Conservation (phyloP, 2,329 filamentous ascomycete species). For the Exophiala spinifera region DNA sequence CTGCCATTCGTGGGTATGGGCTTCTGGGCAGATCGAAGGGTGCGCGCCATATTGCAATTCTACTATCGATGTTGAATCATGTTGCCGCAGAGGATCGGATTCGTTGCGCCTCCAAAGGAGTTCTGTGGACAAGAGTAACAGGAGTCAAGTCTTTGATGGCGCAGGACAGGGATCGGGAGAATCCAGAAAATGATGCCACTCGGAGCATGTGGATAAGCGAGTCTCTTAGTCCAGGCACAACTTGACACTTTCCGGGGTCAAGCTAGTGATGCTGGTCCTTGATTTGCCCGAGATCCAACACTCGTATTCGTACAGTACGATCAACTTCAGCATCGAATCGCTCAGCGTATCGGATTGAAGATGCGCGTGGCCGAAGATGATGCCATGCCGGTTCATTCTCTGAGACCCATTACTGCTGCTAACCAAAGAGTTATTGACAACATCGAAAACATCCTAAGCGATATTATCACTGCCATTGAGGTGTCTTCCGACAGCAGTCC, state of each 20-base stretch:
- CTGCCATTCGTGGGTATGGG: not conserved
- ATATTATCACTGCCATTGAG: constrained; percentile 21
- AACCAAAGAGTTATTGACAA: constrained; percentile 22
- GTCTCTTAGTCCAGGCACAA: not conserved
- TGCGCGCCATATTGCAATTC: constrained; percentile 5
- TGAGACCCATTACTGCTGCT: not conserved
- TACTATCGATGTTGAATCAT: not conserved
- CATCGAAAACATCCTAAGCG: constrained; percentile 24
- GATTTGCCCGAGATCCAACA: no score
- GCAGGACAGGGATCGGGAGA: not conserved
- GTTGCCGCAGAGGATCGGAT: not conserved
- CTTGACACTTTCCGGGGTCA: not conserved
- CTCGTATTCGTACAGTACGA: no score
- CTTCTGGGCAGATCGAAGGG: constrained; percentile 12
- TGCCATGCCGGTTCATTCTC: not conserved
- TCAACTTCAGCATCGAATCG: no score
- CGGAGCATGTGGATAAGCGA: constrained; percentile 7
- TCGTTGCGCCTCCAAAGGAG: not conserved
- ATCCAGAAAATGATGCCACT: constrained; percentile 19
- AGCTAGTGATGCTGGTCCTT: not conserved
- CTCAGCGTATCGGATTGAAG: not conserved
- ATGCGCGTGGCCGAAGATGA: not conserved
- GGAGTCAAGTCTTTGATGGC: no score
- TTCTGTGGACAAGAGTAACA: no score
- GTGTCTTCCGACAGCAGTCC: constrained; percentile 30